Conservation (phyloP, 2,329 filamentous ascomycete species). For the Rutstroemia sp. region DNA sequence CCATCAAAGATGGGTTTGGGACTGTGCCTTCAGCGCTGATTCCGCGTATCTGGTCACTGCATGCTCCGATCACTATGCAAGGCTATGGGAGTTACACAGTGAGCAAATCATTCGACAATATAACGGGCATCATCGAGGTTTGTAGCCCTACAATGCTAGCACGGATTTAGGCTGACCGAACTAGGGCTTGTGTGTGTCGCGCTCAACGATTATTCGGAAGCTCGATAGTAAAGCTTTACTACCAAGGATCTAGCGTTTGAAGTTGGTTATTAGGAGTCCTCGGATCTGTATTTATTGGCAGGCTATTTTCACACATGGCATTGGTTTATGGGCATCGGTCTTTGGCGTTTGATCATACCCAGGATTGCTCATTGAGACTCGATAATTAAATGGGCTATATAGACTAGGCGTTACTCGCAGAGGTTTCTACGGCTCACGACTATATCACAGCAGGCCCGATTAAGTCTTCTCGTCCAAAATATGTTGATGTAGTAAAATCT, state of each 20-base stretch:
- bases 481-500: no score
- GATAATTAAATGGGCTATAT: not conserved
- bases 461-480: no score
- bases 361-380: not conserved
- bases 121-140: slow-evolving; percentile 66
- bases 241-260: slow-evolving; percentile 1
- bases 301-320: not conserved
- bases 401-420: not conserved
- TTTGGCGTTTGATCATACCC: not conserved
- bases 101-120: slow-evolving; percentile 68
- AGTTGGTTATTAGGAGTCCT: slow-evolving; percentile 1
- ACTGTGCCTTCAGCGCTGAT: slow-evolving; percentile 69
- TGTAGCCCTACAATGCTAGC: slow-evolving; percentile 22
- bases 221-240: slow-evolving; percentile 14
- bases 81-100: slow-evolving; percentile 63
- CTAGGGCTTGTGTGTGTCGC: slow-evolving; percentile 53
- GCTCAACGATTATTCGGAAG: slow-evolving; percentile 52
- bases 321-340: not conserved
- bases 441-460: not conserved
- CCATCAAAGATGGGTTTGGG: slow-evolving; percentile 74
- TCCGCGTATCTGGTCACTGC: slow-evolving; percentile 68
- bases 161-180: not conserved
- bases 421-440: not conserved
- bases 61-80: slow-evolving; percentile 66
- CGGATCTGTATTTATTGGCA: not conserved